Evolutionary conservation across 768 basidiomycete species (phyloP).

Genomic region (Rhodotorula kratochvilovae): DNA sequence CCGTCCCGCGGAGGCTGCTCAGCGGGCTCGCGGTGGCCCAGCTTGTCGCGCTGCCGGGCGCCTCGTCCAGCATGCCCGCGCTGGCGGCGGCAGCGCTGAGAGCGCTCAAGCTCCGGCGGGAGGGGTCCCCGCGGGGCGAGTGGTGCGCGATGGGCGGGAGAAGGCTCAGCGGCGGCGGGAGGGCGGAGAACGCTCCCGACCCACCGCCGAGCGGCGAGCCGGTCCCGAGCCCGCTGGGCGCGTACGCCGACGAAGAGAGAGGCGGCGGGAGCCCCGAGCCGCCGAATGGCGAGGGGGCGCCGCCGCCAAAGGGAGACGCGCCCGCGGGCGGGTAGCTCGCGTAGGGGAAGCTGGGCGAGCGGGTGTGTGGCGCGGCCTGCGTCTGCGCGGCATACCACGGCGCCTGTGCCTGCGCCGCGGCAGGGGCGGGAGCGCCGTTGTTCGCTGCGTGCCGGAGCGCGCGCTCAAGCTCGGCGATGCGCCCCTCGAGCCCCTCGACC

Average conservation of each 20-base stretch:
- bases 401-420: neutral
- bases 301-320: no score
- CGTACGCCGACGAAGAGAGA: neutral
- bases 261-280: neutral
- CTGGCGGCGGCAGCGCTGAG: neutral
- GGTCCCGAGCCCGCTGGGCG: no score
- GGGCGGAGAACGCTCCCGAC: no score
- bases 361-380: neutral
- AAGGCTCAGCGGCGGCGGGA: neutral
- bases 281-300: neutral
- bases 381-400: neutral
- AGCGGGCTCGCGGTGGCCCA: neutral
- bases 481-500: neutral
- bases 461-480: constrained; percentile 16
- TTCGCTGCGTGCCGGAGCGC: neutral
- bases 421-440: no score
- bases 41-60: no score
- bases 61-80: neutral
- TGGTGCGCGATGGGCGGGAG: neutral
- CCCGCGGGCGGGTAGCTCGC: neutral
- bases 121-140: neutral
- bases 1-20: neutral
- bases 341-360: constrained; percentile 21
- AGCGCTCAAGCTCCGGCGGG: neutral
- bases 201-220: no score